phyloP scores from a whole-genome alignment of 169 alveolate species.

The Amoebophrya sp. region DNA sequence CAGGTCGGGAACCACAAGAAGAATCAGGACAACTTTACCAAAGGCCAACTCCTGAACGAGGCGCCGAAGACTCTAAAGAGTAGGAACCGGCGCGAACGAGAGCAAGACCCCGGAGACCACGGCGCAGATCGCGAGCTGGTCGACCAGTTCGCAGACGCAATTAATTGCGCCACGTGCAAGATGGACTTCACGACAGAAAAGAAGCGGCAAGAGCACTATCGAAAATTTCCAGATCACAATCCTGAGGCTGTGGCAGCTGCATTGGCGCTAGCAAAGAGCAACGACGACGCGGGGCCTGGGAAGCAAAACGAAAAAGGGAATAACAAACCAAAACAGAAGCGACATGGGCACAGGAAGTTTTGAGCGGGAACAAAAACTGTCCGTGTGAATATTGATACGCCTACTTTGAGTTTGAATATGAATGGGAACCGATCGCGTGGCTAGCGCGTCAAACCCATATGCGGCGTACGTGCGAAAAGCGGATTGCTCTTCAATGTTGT shows the following conservation, averaged over 20 bases:
- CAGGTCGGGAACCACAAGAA: not conserved
- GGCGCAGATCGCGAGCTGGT: not conserved
- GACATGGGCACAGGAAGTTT: not conserved
- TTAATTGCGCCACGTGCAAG: not conserved
- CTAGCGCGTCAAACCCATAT: too few relatives aligned
- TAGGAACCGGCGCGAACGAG: too few relatives aligned
- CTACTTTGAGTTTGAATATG: too few relatives aligned
- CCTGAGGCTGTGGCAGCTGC: not conserved
- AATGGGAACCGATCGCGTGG: too few relatives aligned
- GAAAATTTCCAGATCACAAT: not conserved
- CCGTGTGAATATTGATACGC: too few relatives aligned
- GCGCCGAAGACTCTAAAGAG: not conserved
- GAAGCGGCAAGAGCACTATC: not conserved
- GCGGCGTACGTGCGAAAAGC: too few relatives aligned
- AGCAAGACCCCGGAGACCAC: too few relatives aligned
- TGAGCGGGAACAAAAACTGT: too few relatives aligned
- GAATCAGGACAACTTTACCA: not conserved
- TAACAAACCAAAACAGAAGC: not conserved
- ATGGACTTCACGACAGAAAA: not conserved
- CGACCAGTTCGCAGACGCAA: not conserved
- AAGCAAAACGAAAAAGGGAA: not conserved
- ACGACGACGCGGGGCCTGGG: not conserved
- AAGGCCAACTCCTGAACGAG: not conserved
- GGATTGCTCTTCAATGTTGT: too few relatives aligned
- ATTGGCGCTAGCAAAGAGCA: not conserved